Evolutionary conservation across 2,329 filamentous ascomycete genomes (phyloP), one percentile per base, ranked within the genome.

Genomic region (Beauveria caledonica): DNA sequence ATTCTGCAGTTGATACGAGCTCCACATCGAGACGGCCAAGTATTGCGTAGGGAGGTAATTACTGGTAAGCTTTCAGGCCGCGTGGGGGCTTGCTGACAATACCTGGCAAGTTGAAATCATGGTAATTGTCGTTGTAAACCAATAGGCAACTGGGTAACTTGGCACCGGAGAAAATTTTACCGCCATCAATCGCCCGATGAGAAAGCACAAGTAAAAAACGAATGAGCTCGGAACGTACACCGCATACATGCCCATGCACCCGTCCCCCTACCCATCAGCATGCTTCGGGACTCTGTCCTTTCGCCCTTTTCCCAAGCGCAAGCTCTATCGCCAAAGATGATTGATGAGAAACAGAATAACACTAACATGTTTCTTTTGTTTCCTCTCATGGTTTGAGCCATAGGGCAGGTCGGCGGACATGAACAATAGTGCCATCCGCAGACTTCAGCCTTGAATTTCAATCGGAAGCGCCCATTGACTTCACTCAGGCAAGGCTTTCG

Each of bases 251-350:
- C 53, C 1, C 23, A 4, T 42, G 4, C 23, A 27, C 29, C 33
- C 42, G 10, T 44, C 25, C 27, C 40, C 6, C 9, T 27, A 13
- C 25, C 46, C 40, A 19, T 23, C 19, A 19, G 11, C 17, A 15
- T 25, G 17, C 46, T 19, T 19, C 25, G 23, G 11, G 44, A 6
- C 21, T 27, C 55, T 36, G 33, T 42, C 9, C 48, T 59, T 59
- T 25, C 48, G 36, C 39, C 55, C 56, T 52, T 46, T 29, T 27
- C 13, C 48, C 56, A 59, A 59, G 56, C 39, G 39, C 45, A 45
- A 59, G 52, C 56, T 52, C 27, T 59, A 51, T 59, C 46, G 48
- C 27, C 56, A 59, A 27, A 9, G 56, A 58, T 51, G 25, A n/a
- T n/a, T 33, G 50, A 36, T 5, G 11, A 36, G 33, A 11, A 36